Evolutionary conservation across 179 eudicot genomes (phyloP).

Genomic region (Carnegiea gigantea): DNA sequence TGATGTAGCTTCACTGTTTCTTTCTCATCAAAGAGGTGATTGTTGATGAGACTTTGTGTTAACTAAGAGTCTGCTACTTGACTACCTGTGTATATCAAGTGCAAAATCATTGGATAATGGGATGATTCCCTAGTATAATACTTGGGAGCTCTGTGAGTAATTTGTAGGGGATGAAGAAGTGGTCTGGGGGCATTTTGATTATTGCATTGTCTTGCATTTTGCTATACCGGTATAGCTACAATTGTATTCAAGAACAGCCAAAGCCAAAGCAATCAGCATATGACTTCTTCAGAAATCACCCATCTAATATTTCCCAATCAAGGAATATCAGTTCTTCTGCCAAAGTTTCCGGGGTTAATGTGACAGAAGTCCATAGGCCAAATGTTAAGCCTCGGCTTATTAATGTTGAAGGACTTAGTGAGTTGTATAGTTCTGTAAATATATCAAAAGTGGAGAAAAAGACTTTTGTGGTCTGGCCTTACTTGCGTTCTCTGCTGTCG

Average conservation of each 20-base stretch:
- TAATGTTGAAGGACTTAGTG: conserved; percentile 52
- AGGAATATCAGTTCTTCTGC: conserved; percentile 12
- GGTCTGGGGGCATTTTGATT: conserved; percentile 58
- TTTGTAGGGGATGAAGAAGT: conserved; percentile 47
- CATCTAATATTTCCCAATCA: conserved; percentile 26
- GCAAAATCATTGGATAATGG: not conserved
- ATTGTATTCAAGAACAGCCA: conserved; percentile 7
- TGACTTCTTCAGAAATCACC: conserved; percentile 60
- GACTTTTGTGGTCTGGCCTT: conserved; percentile 56
- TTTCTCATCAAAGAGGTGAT: not conserved
- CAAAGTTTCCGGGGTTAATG: conserved; percentile 15
- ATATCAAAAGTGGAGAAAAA: conserved; percentile 38
- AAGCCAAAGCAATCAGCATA: conserved; percentile 54
- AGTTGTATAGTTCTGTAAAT: conserved; percentile 52
- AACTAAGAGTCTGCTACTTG: conserved; percentile 13
- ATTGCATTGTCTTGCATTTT: conserved; percentile 43
- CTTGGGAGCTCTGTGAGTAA: conserved; percentile 10
- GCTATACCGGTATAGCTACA: conserved; percentile 43
- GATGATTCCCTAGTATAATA: not conserved
- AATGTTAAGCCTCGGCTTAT: conserved; percentile 47
- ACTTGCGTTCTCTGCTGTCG: conserved; percentile 56
- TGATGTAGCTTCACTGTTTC: not conserved
- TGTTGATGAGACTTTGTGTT: conserved; percentile 12
- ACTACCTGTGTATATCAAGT: conserved; percentile 7
- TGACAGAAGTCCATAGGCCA: conserved; percentile 10